Evolutionary conservation across 441 rosid species (phyloP).

Genomic region (Populus trichocarpa): DNA sequence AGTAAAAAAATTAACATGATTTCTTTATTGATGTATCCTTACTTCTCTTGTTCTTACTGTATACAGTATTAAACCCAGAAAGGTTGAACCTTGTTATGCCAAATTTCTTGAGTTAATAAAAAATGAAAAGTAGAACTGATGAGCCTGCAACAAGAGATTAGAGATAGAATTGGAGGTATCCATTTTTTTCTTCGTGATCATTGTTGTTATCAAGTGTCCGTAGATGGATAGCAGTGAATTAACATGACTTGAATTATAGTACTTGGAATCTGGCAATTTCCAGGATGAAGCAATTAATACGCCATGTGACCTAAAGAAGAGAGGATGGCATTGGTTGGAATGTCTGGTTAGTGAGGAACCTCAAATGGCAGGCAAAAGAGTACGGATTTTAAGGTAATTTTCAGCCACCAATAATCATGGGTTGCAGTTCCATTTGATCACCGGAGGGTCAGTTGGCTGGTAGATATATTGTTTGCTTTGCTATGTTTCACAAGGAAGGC

Average conservation of each 20-base stretch:
- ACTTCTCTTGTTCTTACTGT: not conserved
- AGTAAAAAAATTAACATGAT: too few species aligned
- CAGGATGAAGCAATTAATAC: not conserved
- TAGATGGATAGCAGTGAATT: not conserved
- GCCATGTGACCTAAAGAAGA: constrained; percentile 3
- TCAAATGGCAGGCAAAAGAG: not conserved
- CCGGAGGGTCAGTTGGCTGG: not conserved
- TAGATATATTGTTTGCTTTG: not conserved
- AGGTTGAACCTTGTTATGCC: not conserved
- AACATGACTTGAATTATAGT: not conserved
- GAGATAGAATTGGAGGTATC: not conserved
- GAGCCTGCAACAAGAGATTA: not conserved
- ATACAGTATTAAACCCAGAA: not conserved
- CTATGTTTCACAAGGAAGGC: constrained; percentile 12
- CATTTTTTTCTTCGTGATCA: not conserved
- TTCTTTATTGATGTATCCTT: not conserved
- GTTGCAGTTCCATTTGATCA: constrained; percentile 7
- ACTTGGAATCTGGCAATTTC: constrained; percentile 1
- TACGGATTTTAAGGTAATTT: constrained; percentile 2
- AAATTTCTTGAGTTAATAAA: not conserved
- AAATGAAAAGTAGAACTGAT: not conserved
- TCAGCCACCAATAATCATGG: not conserved
- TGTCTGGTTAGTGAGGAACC: constrained; percentile 4
- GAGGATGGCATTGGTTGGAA: not conserved
- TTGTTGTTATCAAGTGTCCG: not conserved